Evolutionary conservation across 306 rosid genomes (phyloP).

Genomic region (Canavalia ensiformis): DNA sequence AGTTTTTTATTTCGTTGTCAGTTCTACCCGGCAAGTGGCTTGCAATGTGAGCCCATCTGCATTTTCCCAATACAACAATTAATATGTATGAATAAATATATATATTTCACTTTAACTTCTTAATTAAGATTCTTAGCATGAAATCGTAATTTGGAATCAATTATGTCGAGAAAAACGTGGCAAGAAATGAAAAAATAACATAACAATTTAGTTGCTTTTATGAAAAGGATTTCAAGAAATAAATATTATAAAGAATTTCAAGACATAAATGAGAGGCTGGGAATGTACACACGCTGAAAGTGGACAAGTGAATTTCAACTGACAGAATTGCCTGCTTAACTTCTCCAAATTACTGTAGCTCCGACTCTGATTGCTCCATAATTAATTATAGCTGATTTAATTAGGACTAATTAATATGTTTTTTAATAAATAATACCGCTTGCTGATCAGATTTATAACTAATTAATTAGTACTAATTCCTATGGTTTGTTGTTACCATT

Average conservation of each 20-base stretch:
- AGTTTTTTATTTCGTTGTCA: slow-evolving; percentile 95
- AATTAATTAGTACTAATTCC: neutral
- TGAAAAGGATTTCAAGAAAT: slow-evolving; percentile 17
- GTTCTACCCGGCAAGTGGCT: slow-evolving; percentile 98
- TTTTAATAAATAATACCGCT: too few relatives aligned
- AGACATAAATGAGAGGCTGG: slow-evolving; percentile 1
- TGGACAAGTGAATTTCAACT: slow-evolving; percentile 54
- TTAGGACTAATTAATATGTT: neutral
- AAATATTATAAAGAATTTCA: neutral
- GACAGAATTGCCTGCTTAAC: slow-evolving; percentile 58
- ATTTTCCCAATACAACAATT: slow-evolving; percentile 15
- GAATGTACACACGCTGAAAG: slow-evolving; percentile 32
- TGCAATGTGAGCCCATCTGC: slow-evolving; percentile 99
- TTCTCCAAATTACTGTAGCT: slow-evolving; percentile 46
- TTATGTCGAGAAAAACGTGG: slow-evolving; percentile 42
- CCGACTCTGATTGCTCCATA: slow-evolving; percentile 25
- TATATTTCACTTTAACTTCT: neutral
- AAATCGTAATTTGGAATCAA: slow-evolving; percentile 42
- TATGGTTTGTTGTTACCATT: neutral
- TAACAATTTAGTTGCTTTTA: slow-evolving; percentile 48
- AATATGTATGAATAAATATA: neutral
- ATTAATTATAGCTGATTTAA: neutral
- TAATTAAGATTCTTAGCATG: slow-evolving; percentile 17
- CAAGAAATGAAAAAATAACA: slow-evolving; percentile 34
- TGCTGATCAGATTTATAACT: too few relatives aligned